Base-by-base conservation (phyloP, 352 stramenopile species). In the Globisporangium carolinianum region DNA sequence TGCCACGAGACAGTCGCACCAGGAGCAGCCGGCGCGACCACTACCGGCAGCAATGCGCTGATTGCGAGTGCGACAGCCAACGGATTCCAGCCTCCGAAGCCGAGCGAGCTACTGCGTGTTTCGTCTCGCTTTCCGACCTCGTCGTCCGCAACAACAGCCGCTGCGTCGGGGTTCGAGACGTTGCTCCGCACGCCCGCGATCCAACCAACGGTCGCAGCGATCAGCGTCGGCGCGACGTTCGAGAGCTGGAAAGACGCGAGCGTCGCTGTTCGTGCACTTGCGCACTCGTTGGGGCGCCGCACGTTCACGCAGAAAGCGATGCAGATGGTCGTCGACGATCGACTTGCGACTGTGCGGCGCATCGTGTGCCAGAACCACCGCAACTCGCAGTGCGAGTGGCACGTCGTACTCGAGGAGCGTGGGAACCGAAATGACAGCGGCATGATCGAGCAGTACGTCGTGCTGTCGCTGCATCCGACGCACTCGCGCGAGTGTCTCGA, bases 401-500 rank as follows among this genome's bases (percentile, higher is more conserved):
- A 73, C 60, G 63, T 89, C 12, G 63, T 80, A 61, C 61, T 89
- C 24, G 75, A 87, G 37, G 73, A 87, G 55, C 70, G 70, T 15
- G 46, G 49, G 4, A 54, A 32, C 24, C 24, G 24, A 32, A 32
- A 32, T 32, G 24, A 32, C 24, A 32, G 24, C 24, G 24, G 72
- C 37, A 66, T 55, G 8, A 70, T 59, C 5, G 76, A 86, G 9
- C 67, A 66, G 12, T 87, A 75, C 63, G 72, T 70, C 0, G 75
- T 87, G 46, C 61, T 87, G 1, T 80, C 75, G 10, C 75, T 86
- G 63, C 63, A 72, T 43, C 52, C 87, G 39, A 41, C 81, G 51
- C 79, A 89, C 63, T 87, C 79, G 36, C 87, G 81, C 54, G 79
- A 89, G 58, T 89, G 79, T 43, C 61, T 89, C 15, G 79, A 89